Conservation (phyloP, 1,284 basidiomycete genomes). For the Ustilago tritici region DNA sequence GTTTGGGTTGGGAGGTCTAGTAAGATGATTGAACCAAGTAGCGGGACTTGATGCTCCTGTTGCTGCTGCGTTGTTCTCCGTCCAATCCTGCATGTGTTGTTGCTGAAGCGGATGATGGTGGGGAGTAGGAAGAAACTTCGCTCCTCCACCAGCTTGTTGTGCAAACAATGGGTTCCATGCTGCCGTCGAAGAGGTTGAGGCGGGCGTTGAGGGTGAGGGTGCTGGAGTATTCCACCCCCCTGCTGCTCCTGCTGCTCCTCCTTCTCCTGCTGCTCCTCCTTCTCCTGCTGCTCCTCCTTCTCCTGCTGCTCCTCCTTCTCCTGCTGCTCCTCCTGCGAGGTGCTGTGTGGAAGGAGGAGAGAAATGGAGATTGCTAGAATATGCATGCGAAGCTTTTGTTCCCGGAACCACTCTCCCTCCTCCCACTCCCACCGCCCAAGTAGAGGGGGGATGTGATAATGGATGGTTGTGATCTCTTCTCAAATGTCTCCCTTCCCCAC, state of each 20-base stretch:
- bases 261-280: background rate
- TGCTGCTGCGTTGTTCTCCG: background rate
- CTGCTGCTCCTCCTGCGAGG: background rate
- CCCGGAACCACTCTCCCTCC: constrained; percentile 13
- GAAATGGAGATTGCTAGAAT: constrained; percentile 30
- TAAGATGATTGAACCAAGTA: constrained; percentile 19
- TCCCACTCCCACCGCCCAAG: background rate
- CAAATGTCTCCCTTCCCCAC: constrained; percentile 2
- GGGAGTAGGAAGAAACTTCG: background rate
- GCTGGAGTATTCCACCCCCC: constrained; percentile 1
- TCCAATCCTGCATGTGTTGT: background rate
- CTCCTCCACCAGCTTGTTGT: background rate
- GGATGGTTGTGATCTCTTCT: constrained; percentile 22
- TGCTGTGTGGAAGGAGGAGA: constrained; percentile 4
- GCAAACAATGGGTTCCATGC: background rate
- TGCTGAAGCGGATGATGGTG: constrained; percentile 8
- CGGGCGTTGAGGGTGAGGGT: background rate
- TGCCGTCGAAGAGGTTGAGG: background rate
- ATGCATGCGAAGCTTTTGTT: constrained; percentile 25
- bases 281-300: background rate
- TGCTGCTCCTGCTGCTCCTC: background rate
- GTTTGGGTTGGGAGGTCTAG: background rate
- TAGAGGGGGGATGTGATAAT: background rate
- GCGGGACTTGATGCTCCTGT: constrained; percentile 13
- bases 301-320: background rate